Base-by-base conservation (phyloP, 2,329 filamentous ascomycete species). In the Myotisia sp. region DNA sequence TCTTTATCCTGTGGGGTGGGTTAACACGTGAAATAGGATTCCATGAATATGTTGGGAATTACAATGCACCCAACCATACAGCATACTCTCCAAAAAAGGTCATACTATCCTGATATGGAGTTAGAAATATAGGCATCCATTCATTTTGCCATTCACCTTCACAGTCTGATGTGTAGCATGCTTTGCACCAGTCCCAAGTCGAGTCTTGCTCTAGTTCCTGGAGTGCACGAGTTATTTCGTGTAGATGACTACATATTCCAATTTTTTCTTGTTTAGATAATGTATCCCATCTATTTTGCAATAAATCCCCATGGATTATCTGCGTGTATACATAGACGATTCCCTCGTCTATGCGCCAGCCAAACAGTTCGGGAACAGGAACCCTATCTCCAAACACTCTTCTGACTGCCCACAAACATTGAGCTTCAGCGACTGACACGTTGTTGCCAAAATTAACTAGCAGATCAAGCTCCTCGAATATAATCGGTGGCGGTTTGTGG, bases 361-460 rank as follows among this genome's bases (percentile, higher is more conserved):
- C 54, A 44, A 52, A 59, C 13, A 56, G 38, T 36, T 60, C 52
- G 2, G 56, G 55, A 19, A 56, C 55, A 26, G 54, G 54, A 21
- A 56, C 42, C 5, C 42, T 30, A 23, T 39, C 38, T 9, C 34
- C 5, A 29, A 50, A 44, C 7, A 31, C 27, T 33, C 27, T 30
- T 33, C 38, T 39, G 20, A 53, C 26, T 33, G 44, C 42, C 36
- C 47, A 45, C n/a, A 48, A 44, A 33, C 42, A 44, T 35, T 44
- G 37, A 6, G 44, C 50, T 41, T 52, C 48, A 22, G 33, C 34
- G 30, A 42, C 28, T 5, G 26, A 40, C 17, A 49, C 44, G 29
- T 38, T 9, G 3, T 18, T 29, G 6, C 48, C 48, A 35, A 44
- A 46, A 17, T 52, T 51, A 29, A 52, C 47, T 5, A 52, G 6